Evolutionary conservation across 495 filamentous ascomycete species (phyloP), one percentile per base, ranked within the genome.

Genomic region (Cercophora samala): DNA sequence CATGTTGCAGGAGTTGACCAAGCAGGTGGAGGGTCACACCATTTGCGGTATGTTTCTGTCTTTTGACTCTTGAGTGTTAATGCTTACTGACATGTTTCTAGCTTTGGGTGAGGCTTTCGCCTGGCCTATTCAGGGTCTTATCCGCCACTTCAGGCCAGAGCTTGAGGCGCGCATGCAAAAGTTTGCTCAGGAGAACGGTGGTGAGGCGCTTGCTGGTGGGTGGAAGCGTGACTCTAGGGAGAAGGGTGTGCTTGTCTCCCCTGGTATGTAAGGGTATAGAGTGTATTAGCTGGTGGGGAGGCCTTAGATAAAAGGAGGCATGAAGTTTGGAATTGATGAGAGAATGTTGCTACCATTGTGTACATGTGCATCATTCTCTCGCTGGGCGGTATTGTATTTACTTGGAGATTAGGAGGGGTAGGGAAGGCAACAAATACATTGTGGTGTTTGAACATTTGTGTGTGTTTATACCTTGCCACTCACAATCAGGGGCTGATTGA

Each of bases 1-100:
- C 79, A 99, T 99, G 95, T 86, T 99, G 67, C 95, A 98, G 83
- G 95, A 99, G 83, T 81, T 99, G 67, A 99, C 95, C 63, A 98
- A 98, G 85, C 96, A 98, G 82, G 95, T 99, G 61, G 95, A 99
- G 83, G 95, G 95, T 18, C 95, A 98, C 82, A 97, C 95, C 17
- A 99, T 99, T 69, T 99, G 95, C 80, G 95, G 87, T 89, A 83
- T 74, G 85, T 79, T 65, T 70, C 23, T 66, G 64, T 58, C 53
- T 5, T 13, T 29, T 54, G 17, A 13, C 17, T 29, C 1, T 1
- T 29, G 4, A 46, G 3, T 24, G 21, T 54, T 18, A 2, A 24
- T 62, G 8, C 21, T 54, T 65, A 22, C 60, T 68, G 18, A 54
- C 62, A 5, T 17, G 17, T 46, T 5, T 25, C 4, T 66, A 89